Base-by-base conservation (phyloP, 768 basidiomycete species). In the Infundibulicybe gibba region DNA sequence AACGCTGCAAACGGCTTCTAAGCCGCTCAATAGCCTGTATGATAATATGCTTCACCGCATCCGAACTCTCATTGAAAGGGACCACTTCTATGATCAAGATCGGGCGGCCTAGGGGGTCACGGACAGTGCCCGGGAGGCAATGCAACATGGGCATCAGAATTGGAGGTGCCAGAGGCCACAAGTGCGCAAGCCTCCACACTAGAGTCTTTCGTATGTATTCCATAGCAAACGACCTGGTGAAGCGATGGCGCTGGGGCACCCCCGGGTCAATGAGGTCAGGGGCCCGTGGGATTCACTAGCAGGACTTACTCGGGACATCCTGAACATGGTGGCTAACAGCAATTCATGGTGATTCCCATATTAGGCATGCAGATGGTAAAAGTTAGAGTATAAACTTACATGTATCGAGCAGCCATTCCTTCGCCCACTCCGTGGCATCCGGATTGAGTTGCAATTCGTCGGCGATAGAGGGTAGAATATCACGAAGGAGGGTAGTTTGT, bases 31-130 rank as follows among this genome's bases (percentile, higher is more conserved):
- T 70, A 44, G 71, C 71, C 54, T 69, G 68, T 46, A 81, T 61
- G 44, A 82, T 63, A 14, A 61, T 62, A 44, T 62, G 54, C 58
- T 76, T 77, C 48, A 67, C 58, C 43, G 64, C 60, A 44, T 71
- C 69, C 19, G 67, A 44, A 37, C 60, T 51, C 21, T 68, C 64
- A 32, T 67, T 64, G 44, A 85, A 61, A 41, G 70, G 61, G 1
- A 69, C 59, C 4, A 76, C 65, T 53, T 70, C 69, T 50, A 88
- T 55, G 20, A 86, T 61, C 46, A 89, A 60, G 17, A 88, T 73
- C 3, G 87, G 87, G 32, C 83, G 76, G 33, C 81, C 79, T 49
- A 83, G 75, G 9, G 80, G 79, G 61, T 89, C 87, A 33, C 63
- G 66, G 46, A 74, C 67, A 21, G 66, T 60, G 38, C 63, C 54